A percentile compares a stretch with the other conserved stretches of the same genome.
Conservation (phyloP, 495 filamentous ascomycete genomes). For the Ramalina intermedia region DNA sequence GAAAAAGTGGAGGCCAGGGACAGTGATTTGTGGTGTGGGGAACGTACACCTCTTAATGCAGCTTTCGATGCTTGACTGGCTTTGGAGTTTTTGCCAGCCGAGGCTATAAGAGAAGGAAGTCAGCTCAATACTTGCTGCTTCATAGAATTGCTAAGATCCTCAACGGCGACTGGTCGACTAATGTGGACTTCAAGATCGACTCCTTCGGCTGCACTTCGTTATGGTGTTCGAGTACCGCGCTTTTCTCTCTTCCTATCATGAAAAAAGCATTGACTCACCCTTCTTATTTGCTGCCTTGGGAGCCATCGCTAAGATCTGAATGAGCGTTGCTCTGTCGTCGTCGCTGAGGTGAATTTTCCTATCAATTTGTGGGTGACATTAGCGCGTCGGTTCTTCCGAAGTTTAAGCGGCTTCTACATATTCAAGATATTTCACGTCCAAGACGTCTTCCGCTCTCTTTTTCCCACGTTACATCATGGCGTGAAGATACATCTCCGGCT, state of each 20-base stretch:
- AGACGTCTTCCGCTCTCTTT: too few species aligned
- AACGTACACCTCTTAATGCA: constrained; percentile 73
- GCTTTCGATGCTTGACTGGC: constrained; percentile 88
- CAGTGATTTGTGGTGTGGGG: constrained; percentile 13
- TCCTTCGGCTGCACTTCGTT: neutral
- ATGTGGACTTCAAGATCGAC: neutral
- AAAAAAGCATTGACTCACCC: constrained; percentile 36
- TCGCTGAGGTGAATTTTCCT: constrained; percentile 23
- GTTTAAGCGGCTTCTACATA: constrained; percentile 7
- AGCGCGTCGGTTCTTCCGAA: constrained; percentile 2
- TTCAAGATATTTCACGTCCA: constrained; percentile 3
- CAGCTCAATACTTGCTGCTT: neutral
- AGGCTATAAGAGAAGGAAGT: constrained; percentile 45
- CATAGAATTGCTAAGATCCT: neutral
- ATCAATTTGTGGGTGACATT: constrained; percentile 30
- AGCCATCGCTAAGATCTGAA: constrained; percentile 43
- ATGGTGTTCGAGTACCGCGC: neutral
- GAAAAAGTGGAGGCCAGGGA: too few species aligned
- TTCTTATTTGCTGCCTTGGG: constrained; percentile 54
- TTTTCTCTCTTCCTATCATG: constrained; percentile 11
- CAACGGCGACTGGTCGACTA: too few species aligned
- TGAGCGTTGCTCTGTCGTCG: constrained; percentile 25
- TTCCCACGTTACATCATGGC: too few species aligned
- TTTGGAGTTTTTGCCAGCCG: constrained; percentile 55
- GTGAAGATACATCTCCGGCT: neutral